Evolutionary conservation across 441 rosid species (phyloP), one percentile per base, ranked within the genome.

Genomic region (Populus tomentosa): DNA sequence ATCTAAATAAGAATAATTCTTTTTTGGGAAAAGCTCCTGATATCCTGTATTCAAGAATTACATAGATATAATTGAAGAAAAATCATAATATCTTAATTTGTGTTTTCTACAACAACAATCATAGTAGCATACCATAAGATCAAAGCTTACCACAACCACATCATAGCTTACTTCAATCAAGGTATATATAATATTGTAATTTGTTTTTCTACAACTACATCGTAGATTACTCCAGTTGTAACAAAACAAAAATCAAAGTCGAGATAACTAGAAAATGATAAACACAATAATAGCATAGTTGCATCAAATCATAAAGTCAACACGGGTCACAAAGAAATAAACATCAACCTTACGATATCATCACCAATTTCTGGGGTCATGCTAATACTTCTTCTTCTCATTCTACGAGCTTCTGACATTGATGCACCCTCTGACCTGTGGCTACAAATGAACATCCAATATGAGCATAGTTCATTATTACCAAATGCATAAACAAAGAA

Each of bases 351-450:
- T 82, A 92, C 99, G 59, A 97, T 97, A 85, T 97, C 99, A 89
- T 97, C 99, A 61, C 99, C 97, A 84, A 97, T 97, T 88, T 95
- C 97, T 10, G 99, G 99, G 79, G 99, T 95, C 84, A 97, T 92
- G 83, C 99, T 97, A 74, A 91, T 89, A 91, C 99, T 97, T 87
- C 99, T 89, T 87, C 99, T 93, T 85, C 99, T 89, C 79, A 89
- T 76, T 82, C 98, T 94, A 83, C 92, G 94, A 75, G 92, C 85
- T 81, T 93, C 99, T 76, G 88, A 79, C 73, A 88, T 88, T 61
- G 98, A 86, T 71, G 97, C 90, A 70, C 97, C 99, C 79, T 84
- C 98, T 79, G 98, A 95, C 84, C 91, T 92, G 86, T 76, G 81
- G 85, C 89, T 87, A 84, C 75, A 74, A 78, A 71, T 61, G 70